Conservation (phyloP, 176 grass and related monocot genomes). For the Pharus latifolius region DNA sequence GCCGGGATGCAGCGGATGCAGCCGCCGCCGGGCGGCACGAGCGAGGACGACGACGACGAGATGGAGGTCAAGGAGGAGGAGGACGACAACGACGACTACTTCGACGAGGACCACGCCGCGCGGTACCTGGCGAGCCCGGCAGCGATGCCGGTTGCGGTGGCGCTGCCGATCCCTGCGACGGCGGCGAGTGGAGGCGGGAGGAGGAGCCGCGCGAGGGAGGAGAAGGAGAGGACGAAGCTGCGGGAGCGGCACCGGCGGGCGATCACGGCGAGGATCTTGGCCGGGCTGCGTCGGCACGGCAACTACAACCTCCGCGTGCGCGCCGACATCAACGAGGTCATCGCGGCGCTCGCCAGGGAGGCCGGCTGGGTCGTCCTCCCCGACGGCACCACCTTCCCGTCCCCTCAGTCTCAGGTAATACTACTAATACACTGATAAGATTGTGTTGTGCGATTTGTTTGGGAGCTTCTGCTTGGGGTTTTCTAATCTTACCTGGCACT, state of each 20-base stretch:
- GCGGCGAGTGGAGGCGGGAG: background rate
- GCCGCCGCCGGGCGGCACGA: background rate
- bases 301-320: constrained; percentile 71
- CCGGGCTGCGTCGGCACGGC: constrained; percentile 75
- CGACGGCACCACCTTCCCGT: constrained; percentile 69
- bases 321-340: constrained; percentile 73
- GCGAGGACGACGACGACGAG: constrained; percentile 30
- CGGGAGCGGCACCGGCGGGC: constrained; percentile 77
- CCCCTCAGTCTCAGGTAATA: constrained; percentile 10
- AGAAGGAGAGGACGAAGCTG: constrained; percentile 90
- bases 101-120: background rate
- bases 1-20: background rate
- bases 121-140: background rate
- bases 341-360: constrained; percentile 44
- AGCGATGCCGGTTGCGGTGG: too few relatives aligned
- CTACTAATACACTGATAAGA: background rate
- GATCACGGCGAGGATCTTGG: constrained; percentile 72
- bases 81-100: constrained; percentile 2
- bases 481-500: background rate
- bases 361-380: constrained; percentile 75
- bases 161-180: background rate
- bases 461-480: too few relatives aligned
- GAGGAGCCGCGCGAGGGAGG: constrained; percentile 37
- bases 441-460: too few relatives aligned
- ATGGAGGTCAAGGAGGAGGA: constrained; percentile 38